Evolutionary conservation across 768 basidiomycete genomes (phyloP).

Genomic region (Amanita brunnescens): DNA sequence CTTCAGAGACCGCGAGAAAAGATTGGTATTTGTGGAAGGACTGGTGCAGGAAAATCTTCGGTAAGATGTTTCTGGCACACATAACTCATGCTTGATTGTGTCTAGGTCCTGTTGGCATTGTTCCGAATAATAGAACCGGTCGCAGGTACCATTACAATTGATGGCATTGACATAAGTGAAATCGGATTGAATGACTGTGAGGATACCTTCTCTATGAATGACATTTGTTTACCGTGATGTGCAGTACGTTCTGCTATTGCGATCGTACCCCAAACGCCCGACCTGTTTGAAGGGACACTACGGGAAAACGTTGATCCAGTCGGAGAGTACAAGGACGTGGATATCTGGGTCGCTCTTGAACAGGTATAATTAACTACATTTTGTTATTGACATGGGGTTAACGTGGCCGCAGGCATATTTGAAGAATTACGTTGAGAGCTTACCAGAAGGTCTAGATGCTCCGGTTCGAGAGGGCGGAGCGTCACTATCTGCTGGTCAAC

Average conservation of each 20-base stretch:
- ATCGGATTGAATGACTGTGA: slow-evolving; percentile 68
- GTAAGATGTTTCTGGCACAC: slow-evolving; percentile 25
- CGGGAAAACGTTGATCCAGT: slow-evolving; percentile 89
- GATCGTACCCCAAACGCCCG: slow-evolving; percentile 78
- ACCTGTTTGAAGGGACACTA: slow-evolving; percentile 63
- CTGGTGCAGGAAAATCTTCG: slow-evolving; percentile 75
- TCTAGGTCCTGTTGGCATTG: slow-evolving; percentile 55
- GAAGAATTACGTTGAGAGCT: slow-evolving; percentile 56
- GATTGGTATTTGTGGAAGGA: slow-evolving; percentile 83
- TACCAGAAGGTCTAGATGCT: slow-evolving; percentile 65
- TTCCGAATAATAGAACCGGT: slow-evolving; percentile 73
- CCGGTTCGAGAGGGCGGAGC: slow-evolving; percentile 70
- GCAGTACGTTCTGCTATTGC: slow-evolving; percentile 70
- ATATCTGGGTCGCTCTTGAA: slow-evolving; percentile 82
- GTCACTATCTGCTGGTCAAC: slow-evolving; percentile 78
- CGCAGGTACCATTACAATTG: slow-evolving; percentile 59
- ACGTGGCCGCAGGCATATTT: slow-evolving; percentile 43
- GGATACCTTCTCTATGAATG: slow-evolving; percentile 14
- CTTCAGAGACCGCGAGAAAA: slow-evolving; percentile 66
- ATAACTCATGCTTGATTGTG: not conserved
- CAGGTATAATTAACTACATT: slow-evolving; percentile 31
- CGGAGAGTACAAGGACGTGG: slow-evolving; percentile 60
- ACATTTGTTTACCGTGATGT: not conserved
- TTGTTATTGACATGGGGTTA: not conserved
- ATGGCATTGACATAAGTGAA: slow-evolving; percentile 67